A percentile compares a stretch with the other conserved stretches of the same genome.
Evolutionary conservation across 83 land plant genomes (phyloP).

Genomic region (Thuja plicata): DNA sequence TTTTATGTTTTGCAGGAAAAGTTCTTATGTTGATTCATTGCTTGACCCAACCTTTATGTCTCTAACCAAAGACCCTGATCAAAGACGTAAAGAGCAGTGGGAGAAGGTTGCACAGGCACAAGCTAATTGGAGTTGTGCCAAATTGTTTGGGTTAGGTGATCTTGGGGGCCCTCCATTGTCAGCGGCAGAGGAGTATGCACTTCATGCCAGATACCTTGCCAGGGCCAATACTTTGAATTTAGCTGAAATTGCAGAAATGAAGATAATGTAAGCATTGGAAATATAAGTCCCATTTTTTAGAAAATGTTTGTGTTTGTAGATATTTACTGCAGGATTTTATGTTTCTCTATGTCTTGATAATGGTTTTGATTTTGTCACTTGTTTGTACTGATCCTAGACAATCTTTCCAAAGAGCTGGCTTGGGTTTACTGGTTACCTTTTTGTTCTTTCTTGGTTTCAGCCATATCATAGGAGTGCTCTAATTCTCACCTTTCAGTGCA

Average conservation of each 20-base stretch:
- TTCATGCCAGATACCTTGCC: conserved; percentile 93
- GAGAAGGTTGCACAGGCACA: conserved; percentile 86
- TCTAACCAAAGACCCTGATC: conserved; percentile 93
- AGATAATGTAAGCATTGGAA: conserved; percentile 77
- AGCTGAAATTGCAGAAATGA: conserved; percentile 98
- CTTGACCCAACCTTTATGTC: conserved; percentile 96
- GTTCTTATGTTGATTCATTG: conserved; percentile 72
- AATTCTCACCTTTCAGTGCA: too few relatives aligned
- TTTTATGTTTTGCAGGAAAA: conserved; percentile 47
- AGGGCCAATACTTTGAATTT: conserved; percentile 95
- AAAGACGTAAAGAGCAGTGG: conserved; percentile 90
- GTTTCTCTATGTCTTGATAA: background rate
- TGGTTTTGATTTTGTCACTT: background rate
- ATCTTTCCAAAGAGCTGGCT: too few relatives aligned
- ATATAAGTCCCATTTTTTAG: too few relatives aligned
- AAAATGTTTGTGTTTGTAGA: background rate
- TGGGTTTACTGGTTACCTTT: too few relatives aligned
- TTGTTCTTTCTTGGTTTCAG: too few relatives aligned
- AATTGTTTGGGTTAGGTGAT: conserved; percentile 87
- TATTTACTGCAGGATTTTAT: background rate
- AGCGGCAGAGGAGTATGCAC: conserved; percentile 90
- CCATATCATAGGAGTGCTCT: too few relatives aligned
- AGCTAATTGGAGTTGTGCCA: conserved; percentile 80
- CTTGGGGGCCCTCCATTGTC: conserved; percentile 88
- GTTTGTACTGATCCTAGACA: background rate